Evolutionary conservation across 1,284 basidiomycete genomes (phyloP).

Genomic region (Hortiboletus rubellus): DNA sequence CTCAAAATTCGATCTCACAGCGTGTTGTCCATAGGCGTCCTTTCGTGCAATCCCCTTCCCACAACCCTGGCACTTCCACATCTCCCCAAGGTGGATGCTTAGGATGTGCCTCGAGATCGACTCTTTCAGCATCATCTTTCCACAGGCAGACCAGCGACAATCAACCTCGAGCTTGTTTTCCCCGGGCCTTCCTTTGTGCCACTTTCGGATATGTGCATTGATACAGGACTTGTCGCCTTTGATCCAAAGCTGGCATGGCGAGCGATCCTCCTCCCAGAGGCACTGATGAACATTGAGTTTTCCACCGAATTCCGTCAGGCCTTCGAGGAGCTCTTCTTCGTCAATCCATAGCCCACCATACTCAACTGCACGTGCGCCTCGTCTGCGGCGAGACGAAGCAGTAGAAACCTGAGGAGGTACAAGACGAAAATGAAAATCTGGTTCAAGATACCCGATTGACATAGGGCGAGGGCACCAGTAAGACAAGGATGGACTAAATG

Average conservation of each 20-base stretch:
- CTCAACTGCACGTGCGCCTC: slow-evolving; percentile 1
- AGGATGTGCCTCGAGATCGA: slow-evolving; percentile 16
- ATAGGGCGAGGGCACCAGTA: neutral
- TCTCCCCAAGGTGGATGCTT: slow-evolving; percentile 7
- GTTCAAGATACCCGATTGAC: neutral
- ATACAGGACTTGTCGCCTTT: slow-evolving; percentile 12
- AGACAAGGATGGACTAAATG: neutral
- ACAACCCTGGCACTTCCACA: slow-evolving; percentile 15
- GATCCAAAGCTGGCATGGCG: slow-evolving; percentile 14
- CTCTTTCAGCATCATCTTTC: slow-evolving; percentile 9
- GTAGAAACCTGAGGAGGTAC: neutral
- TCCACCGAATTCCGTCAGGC: neutral
- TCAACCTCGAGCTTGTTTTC: slow-evolving; percentile 9
- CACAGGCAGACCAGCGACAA: slow-evolving; percentile 14
- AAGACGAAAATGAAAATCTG: neutral
- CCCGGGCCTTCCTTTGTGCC: slow-evolving; percentile 12
- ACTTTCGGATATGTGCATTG: slow-evolving; percentile 12
- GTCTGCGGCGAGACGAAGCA: neutral
- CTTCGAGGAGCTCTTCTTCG: slow-evolving; percentile 9
- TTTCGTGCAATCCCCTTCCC: neutral
- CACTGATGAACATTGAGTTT: slow-evolving; percentile 5
- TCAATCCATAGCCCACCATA: slow-evolving; percentile 11
- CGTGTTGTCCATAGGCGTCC: slow-evolving; percentile 3
- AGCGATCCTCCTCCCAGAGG: slow-evolving; percentile 4
- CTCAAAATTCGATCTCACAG: neutral